Evolutionary conservation across 768 basidiomycete species (phyloP).

Genomic region (Collybiopsis luxurians): DNA sequence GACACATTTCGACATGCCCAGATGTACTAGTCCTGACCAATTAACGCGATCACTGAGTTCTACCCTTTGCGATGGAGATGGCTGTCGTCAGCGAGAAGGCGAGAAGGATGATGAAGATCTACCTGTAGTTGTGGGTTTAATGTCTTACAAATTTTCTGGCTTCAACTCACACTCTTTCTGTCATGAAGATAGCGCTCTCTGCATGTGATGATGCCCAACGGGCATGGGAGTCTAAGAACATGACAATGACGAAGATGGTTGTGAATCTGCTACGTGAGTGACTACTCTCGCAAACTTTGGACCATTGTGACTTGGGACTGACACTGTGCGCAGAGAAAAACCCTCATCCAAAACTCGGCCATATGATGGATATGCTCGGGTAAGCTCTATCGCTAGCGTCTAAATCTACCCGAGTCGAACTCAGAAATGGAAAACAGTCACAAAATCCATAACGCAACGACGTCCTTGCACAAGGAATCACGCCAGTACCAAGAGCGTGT

Average conservation of each 20-base stretch:
- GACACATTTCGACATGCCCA: background rate
- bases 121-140: background rate
- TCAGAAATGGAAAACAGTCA: background rate
- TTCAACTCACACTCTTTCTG: background rate
- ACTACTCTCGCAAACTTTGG: background rate
- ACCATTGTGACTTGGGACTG: background rate
- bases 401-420: background rate
- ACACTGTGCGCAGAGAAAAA: background rate
- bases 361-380: background rate
- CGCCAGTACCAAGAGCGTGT: background rate
- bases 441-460: background rate
- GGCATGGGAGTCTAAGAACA: background rate
- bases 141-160: background rate
- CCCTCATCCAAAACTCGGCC: background rate
- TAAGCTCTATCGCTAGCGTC: background rate
- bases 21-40: background rate
- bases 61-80: background rate
- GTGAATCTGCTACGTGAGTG: background rate
- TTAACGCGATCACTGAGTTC: background rate
- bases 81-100: background rate
- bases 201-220: background rate
- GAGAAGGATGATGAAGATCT: background rate
- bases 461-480: background rate
- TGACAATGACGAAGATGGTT: background rate
- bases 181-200: background rate